Percentiles rank a stretch among this genome's conserved stretches.
phyloP scores from a whole-genome alignment of 768 basidiomycete species.

The Porpolomopsis calyptriformis region DNA sequence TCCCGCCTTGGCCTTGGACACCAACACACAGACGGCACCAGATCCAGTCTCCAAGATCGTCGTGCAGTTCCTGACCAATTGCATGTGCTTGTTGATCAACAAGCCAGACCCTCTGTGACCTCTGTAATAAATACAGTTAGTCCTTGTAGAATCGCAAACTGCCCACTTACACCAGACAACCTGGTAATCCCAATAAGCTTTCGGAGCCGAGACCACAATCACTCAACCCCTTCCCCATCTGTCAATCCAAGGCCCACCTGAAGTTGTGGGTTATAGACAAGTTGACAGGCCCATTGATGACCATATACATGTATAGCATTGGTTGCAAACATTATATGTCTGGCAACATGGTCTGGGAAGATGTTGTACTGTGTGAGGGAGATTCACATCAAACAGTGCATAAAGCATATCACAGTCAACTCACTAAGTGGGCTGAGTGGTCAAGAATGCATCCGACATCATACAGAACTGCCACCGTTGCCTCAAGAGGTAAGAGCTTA shows the following conservation, averaged over 20 bases:
- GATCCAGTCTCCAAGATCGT: conserved; percentile 27
- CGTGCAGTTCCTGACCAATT: conserved; percentile 17
- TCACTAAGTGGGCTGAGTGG: conserved; percentile 12
- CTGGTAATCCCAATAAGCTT: conserved; percentile 13
- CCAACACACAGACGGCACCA: conserved; percentile 12
- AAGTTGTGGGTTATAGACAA: conserved; percentile 25
- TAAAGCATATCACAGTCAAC: conserved; percentile 6
- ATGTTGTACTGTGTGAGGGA: conserved; percentile 15
- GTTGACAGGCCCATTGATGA: conserved; percentile 26
- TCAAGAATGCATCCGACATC: conserved; percentile 24
- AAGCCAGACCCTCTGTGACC: conserved; percentile 21
- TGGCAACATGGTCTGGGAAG: conserved; percentile 11
- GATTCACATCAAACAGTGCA: too few species aligned
- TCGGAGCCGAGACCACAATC: conserved; percentile 21
- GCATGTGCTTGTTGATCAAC: conserved; percentile 22
- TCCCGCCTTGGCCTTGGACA: conserved; percentile 7
- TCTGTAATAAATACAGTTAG: conserved; percentile 10
- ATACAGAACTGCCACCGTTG: conserved; percentile 14
- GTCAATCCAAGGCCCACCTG: conserved; percentile 20
- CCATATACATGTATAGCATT: conserved; percentile 27
- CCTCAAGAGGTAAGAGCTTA: conserved; percentile 13
- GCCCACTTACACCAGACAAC: conserved; percentile 11
- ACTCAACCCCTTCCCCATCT: conserved; percentile 26
- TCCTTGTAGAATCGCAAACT: background rate
- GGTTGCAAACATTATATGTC: conserved; percentile 16